phyloP scores from a whole-genome alignment of 2,329 filamentous ascomycete species.

The Trichophyton verrucosum region DNA sequence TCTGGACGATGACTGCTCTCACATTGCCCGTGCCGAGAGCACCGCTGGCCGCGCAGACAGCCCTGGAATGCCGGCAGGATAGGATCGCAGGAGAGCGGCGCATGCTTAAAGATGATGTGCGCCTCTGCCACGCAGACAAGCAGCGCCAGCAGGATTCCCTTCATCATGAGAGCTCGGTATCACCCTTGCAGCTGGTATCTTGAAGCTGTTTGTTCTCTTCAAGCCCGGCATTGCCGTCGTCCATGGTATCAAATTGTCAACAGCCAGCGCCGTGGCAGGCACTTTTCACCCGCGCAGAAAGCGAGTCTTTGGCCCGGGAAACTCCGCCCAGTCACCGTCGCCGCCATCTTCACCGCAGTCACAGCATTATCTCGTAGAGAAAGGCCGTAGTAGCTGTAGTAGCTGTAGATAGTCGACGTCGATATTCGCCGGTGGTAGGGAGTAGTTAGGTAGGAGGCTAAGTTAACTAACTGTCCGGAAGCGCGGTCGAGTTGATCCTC shows the following conservation, averaged over 20 bases:
- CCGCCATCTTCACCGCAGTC: background rate
- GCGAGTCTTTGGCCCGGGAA: background rate
- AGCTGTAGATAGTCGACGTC: too few relatives aligned
- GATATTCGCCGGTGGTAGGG: too few relatives aligned
- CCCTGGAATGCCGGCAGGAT: background rate
- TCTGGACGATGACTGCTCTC: background rate
- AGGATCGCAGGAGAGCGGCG: conserved; percentile 8
- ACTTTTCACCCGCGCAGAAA: background rate
- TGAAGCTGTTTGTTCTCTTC: background rate
- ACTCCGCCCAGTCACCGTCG: background rate
- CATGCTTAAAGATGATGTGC: conserved; percentile 11
- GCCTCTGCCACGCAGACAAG: conserved; percentile 1
- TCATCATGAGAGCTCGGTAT: background rate
- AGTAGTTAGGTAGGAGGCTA: too few relatives aligned
- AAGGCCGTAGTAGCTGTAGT: conserved; percentile 3
- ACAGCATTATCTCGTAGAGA: background rate
- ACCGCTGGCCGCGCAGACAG: conserved; percentile 10
- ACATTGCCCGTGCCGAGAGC: conserved; percentile 6
- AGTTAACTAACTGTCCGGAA: background rate
- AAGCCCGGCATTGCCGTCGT: background rate
- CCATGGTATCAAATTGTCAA: background rate
- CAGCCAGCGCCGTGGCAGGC: background rate
- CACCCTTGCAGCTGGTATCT: background rate
- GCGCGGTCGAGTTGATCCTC: conserved; percentile 7
- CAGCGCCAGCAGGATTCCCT: background rate